Conservation (phyloP, 768 basidiomycete genomes). For the Boletus rubroflammeus region DNA sequence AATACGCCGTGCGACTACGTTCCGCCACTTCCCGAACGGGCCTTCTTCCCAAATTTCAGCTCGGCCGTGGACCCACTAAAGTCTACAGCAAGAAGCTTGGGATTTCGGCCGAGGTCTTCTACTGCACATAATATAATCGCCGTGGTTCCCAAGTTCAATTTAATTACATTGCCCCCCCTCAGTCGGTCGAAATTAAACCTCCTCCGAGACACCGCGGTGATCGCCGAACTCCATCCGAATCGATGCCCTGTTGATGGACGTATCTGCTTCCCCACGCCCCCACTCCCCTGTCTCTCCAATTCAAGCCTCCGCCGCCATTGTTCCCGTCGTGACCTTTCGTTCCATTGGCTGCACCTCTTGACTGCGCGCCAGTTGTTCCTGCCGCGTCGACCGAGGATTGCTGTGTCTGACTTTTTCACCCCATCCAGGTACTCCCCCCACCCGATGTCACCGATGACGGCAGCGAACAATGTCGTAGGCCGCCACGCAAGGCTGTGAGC, state of each 20-base stretch:
- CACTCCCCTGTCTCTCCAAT: neutral
- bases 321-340: too few species aligned
- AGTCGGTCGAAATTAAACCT: neutral
- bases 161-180: neutral
- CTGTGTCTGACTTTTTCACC: conserved; percentile 7
- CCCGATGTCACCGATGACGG: conserved; percentile 11
- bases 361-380: conserved; percentile 7
- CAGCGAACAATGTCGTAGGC: neutral
- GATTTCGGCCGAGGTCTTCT: neutral
- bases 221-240: neutral
- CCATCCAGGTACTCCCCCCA: conserved; percentile 2
- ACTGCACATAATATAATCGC: neutral
- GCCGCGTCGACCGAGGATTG: conserved; percentile 1
- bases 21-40: neutral
- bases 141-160: neutral
- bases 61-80: neutral
- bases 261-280: neutral
- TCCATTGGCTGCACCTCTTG: neutral
- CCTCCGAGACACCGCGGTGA: neutral
- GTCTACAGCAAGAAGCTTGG: conserved; percentile 10
- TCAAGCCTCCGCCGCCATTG: neutral
- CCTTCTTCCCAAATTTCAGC: neutral
- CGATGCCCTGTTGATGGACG: neutral
- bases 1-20: neutral
- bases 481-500: conserved; percentile 14